phyloP scores from a whole-genome alignment of 176 grass and related monocot species.

The Thinopyrum elongatum region DNA sequence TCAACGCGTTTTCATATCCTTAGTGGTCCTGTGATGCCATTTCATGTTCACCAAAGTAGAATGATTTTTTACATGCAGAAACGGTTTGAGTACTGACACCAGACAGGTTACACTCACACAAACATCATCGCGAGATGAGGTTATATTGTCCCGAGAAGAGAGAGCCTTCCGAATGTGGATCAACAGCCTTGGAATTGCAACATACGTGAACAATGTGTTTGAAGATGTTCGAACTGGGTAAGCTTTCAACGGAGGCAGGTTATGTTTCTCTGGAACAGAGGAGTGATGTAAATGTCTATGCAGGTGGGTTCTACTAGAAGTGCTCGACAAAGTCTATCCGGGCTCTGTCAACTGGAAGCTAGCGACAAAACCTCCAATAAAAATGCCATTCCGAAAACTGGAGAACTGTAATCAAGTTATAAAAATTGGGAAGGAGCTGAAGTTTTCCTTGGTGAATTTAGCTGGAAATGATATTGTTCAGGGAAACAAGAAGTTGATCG shows the following conservation, averaged over 20 bases:
- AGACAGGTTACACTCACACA: constrained; percentile 62
- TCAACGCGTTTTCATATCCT: not conserved
- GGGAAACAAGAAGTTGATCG: constrained; percentile 97
- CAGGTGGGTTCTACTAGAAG: constrained; percentile 99
- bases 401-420: constrained; percentile 99
- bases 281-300: constrained; percentile 3
- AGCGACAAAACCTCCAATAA: constrained; percentile 91
- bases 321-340: constrained; percentile 89
- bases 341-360: constrained; percentile 89
- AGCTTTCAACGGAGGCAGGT: not conserved
- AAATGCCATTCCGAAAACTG: constrained; percentile 86
- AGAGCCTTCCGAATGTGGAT: constrained; percentile 95
- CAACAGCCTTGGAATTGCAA: constrained; percentile 84
- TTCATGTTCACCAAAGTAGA: not conserved
- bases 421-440: constrained; percentile 74
- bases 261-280: not conserved
- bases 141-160: constrained; percentile 82
- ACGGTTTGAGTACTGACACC: constrained; percentile 77
- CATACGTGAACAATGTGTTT: constrained; percentile 90
- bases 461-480: constrained; percentile 99
- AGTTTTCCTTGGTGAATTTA: constrained; percentile 91
- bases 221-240: constrained; percentile 97
- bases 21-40: not conserved
- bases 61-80: constrained; percentile 43
- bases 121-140: constrained; percentile 58